Conservation (phyloP, 768 basidiomycete species). For the Hemileccinum impolitum region DNA sequence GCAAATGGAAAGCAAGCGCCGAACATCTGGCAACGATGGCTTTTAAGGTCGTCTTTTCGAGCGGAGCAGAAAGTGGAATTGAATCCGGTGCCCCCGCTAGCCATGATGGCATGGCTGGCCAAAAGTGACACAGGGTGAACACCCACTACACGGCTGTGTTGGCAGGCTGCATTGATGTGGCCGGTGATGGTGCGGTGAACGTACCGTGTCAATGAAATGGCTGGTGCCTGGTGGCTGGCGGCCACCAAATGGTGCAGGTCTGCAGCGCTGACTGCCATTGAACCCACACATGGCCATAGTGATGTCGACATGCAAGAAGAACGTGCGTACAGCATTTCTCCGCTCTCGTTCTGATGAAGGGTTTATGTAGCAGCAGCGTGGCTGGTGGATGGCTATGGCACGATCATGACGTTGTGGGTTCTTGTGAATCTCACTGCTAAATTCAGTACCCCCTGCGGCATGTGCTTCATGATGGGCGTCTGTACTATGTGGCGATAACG, state of each 20-base stretch:
- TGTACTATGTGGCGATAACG: no score
- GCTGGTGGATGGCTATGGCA: not conserved
- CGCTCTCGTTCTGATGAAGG: not conserved
- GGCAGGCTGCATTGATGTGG: slow-evolving; percentile 13
- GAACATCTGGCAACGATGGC: not conserved
- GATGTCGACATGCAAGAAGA: not conserved
- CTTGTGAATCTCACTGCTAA: no score
- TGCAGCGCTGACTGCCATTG: not conserved
- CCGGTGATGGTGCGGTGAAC: slow-evolving; percentile 12
- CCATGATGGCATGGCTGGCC: slow-evolving; percentile 1
- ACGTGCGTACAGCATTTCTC: not conserved
- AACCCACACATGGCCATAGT: no score
- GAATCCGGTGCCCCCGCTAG: not conserved
- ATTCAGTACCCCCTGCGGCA: no score
- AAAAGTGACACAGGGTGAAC: not conserved
- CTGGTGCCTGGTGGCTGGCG: slow-evolving; percentile 19
- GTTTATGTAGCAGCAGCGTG: not conserved
- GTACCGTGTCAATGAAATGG: slow-evolving; percentile 4
- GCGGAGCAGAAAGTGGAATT: slow-evolving; percentile 19
- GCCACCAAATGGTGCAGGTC: not conserved
- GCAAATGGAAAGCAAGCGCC: slow-evolving; percentile 14
- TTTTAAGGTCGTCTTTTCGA: slow-evolving; percentile 16
- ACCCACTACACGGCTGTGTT: slow-evolving; percentile 14
- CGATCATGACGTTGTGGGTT: no score
- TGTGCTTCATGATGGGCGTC: no score